Percentiles rank a stretch among this genome's conserved stretches.
Conservation (phyloP, 495 filamentous ascomycete genomes). For the Durotheca rogersii region DNA sequence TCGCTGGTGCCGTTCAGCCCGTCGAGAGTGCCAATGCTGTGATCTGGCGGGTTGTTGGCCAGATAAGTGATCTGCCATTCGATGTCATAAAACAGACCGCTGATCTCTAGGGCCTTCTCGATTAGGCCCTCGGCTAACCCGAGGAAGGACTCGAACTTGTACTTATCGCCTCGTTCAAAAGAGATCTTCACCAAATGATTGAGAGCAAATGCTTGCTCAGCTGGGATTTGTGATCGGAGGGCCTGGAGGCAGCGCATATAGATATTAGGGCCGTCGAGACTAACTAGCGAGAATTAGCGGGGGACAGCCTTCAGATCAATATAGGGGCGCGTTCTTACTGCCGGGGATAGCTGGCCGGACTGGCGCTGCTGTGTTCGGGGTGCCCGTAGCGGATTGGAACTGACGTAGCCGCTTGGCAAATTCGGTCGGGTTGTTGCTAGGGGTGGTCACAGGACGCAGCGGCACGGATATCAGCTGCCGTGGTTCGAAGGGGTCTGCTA, state of each 20-base stretch:
- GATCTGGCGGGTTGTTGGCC: conserved; percentile 51
- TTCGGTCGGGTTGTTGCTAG: conserved; percentile 63
- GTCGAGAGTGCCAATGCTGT: conserved; percentile 61
- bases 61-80: conserved; percentile 76
- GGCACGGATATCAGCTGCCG: conserved; percentile 54
- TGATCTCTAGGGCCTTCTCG: conserved; percentile 74
- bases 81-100: conserved; percentile 74
- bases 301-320: conserved; percentile 3
- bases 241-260: conserved; percentile 81
- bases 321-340: conserved; percentile 24
- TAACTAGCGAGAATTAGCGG: conserved; percentile 44
- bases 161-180: conserved; percentile 90
- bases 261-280: conserved; percentile 76
- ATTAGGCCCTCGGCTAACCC: conserved; percentile 86
- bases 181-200: conserved; percentile 95
- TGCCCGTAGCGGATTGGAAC: conserved; percentile 20
- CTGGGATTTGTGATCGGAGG: conserved; percentile 73
- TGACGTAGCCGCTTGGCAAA: conserved; percentile 55
- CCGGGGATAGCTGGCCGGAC: conserved; percentile 31
- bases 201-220: conserved; percentile 84
- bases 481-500: conserved; percentile 61
- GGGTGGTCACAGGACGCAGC: conserved; percentile 69
- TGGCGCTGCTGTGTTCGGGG: conserved; percentile 28
- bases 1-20: conserved; percentile 75
- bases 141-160: conserved; percentile 89